Conservation (phyloP, 768 basidiomycete species). For the Tylopilus vinaceipallidus region DNA sequence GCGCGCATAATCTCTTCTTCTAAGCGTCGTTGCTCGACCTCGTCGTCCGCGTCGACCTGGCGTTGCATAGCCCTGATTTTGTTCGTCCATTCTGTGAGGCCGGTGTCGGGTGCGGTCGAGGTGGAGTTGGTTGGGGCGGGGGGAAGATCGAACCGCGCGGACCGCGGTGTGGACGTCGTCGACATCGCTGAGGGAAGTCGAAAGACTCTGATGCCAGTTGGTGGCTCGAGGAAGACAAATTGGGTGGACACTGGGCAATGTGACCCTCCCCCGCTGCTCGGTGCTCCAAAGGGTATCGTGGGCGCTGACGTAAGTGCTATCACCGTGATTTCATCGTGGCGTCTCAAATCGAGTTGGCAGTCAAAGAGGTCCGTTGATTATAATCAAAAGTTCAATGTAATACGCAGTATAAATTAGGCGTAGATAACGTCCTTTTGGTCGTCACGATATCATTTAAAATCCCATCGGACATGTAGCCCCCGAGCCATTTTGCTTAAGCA, state of each 20-base stretch:
- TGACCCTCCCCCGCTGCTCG: no score
- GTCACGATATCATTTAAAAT: no score
- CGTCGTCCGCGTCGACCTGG: slow-evolving; percentile 80
- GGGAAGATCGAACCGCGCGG: slow-evolving; percentile 40
- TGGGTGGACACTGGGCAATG: no score
- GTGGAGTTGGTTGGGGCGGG: slow-evolving; percentile 23
- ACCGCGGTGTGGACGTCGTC: slow-evolving; percentile 26
- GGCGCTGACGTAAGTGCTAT: neutral
- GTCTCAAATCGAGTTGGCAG: no score
- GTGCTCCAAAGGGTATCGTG: no score
- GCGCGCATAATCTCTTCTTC: slow-evolving; percentile 53
- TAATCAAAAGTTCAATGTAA: no score
- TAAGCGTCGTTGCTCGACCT: slow-evolving; percentile 69
- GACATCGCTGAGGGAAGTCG: slow-evolving; percentile 27
- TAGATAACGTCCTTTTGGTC: no score
- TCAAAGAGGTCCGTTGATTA: no score
- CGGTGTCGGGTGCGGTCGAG: slow-evolving; percentile 46
- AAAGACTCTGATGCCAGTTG: neutral
- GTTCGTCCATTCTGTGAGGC: slow-evolving; percentile 78
- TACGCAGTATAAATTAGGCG: no score
- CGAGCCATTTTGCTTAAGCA: slow-evolving; percentile 16
- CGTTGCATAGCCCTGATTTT: slow-evolving; percentile 78
- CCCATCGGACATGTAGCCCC: no score
- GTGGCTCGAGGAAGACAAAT: neutral
- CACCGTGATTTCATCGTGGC: no score